A percentile compares a stretch with the other conserved stretches of the same genome.
These are phyloP conservation scores for Eremochloa ophiuroides DNA, from an alignment of 176 grass and related monocot genomes.

Conservation along the genomic window DNA sequence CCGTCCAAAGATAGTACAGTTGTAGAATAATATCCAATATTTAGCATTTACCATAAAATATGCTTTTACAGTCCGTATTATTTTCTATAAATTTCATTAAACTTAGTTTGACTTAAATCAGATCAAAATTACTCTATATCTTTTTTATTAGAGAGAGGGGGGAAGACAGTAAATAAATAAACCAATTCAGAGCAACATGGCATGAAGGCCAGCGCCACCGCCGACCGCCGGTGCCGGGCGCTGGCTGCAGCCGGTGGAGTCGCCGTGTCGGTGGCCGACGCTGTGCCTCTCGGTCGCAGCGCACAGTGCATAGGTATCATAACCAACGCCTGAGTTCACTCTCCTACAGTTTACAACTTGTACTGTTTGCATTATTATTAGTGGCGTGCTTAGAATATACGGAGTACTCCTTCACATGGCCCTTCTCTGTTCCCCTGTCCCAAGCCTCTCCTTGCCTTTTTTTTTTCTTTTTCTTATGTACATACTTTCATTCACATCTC, in stretches of 20 bases:
- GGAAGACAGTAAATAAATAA: no score
- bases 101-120: not conserved
- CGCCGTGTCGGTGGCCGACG: conserved; percentile 62
- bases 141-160: not conserved
- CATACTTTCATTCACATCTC: not conserved
- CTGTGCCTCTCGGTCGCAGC: not conserved
- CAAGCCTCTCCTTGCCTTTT: not conserved
- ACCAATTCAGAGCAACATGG: not conserved
- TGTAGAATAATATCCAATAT: not conserved
- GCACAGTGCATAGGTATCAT: not conserved
- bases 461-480: not conserved
- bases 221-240: not conserved
- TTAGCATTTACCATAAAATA: not conserved
- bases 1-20: not conserved
- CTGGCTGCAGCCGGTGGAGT: conserved; percentile 28
- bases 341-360: not conserved
- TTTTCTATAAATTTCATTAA: not conserved
- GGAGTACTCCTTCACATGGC: not conserved
- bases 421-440: not conserved
- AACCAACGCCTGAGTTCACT: conserved; percentile 31
- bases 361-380: not conserved
- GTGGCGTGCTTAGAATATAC: conserved; percentile 21
- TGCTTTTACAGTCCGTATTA: not conserved
- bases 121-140: not conserved
- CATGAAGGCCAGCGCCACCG: not conserved